Percentiles rank a stretch among this genome's conserved stretches.
phyloP scores from a whole-genome alignment of 106 monocot species.

The Agapanthus africanus region DNA sequence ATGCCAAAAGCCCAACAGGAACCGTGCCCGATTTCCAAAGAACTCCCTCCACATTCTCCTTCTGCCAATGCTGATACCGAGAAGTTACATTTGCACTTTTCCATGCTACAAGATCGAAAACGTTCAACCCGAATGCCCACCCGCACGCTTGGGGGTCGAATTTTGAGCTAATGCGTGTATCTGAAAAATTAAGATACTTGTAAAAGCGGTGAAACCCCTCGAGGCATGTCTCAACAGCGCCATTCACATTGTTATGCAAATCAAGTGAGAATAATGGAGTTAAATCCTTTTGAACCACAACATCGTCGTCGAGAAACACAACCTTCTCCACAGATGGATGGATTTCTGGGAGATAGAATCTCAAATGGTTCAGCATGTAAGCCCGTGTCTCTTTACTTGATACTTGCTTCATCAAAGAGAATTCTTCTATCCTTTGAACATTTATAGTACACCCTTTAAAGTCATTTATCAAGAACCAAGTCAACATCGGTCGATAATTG shows the following conservation, averaged over 20 bases:
- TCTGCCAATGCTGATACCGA: constrained; percentile 48
- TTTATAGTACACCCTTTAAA: constrained; percentile 37
- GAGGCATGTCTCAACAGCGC: constrained; percentile 73
- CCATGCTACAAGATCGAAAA: constrained; percentile 65
- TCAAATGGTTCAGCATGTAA: constrained; percentile 28
- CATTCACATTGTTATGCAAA: constrained; percentile 60
- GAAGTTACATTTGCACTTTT: constrained; percentile 44
- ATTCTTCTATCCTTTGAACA: constrained; percentile 35
- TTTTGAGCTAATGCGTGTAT: constrained; percentile 37
- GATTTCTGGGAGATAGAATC: constrained; percentile 57
- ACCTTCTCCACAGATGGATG: constrained; percentile 54
- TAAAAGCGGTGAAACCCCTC: constrained; percentile 51
- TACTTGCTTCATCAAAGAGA: constrained; percentile 21
- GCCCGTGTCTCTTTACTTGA: not conserved
- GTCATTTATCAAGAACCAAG: constrained; percentile 48
- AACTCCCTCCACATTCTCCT: constrained; percentile 24
- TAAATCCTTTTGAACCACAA: constrained; percentile 66
- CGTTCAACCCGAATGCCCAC: constrained; percentile 67
- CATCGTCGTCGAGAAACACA: constrained; percentile 63
- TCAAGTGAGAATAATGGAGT: constrained; percentile 50
- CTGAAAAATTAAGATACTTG: constrained; percentile 59
- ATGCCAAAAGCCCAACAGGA: constrained; percentile 44
- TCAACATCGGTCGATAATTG: constrained; percentile 36
- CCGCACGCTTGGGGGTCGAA: constrained; percentile 69
- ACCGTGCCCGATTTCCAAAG: constrained; percentile 47